These are phyloP conservation scores for Diaporthe sp. DNA, from an alignment of 2,329 filamentous ascomycete genomes.

Conservation along the genomic window DNA sequence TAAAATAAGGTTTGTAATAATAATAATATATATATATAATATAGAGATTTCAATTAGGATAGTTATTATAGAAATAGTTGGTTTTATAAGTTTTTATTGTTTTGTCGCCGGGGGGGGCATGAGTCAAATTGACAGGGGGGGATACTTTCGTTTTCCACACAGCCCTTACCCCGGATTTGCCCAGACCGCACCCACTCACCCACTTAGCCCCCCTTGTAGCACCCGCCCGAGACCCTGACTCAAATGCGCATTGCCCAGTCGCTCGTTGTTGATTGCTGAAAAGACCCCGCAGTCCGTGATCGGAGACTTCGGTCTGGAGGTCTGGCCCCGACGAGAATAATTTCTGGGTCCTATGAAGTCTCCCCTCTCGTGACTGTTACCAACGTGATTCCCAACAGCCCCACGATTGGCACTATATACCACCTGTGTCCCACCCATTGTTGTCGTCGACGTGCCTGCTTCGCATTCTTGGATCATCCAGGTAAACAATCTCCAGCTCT, in stretches of 20 bases:
- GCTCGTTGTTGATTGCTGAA: background rate
- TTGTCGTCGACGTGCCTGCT: background rate
- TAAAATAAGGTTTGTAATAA: no score
- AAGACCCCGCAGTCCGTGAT: constrained; percentile 25
- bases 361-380: background rate
- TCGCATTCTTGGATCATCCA: background rate
- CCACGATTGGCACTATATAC: background rate
- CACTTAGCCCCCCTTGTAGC: background rate
- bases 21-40: no score
- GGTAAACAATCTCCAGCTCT: background rate
- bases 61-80: no score
- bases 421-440: background rate
- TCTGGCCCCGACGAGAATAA: background rate
- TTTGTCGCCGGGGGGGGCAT: no score
- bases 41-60: no score
- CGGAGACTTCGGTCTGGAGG: background rate
- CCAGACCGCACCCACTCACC: background rate
- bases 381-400: background rate
- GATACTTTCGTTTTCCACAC: no score
- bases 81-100: no score
- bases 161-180: constrained; percentile 20
- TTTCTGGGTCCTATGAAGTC: background rate
- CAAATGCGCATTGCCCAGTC: constrained; percentile 14
- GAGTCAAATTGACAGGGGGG: no score
- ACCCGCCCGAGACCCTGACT: background rate